These are phyloP conservation scores for Mycena sp. DNA, from an alignment of 1,284 basidiomycete species.

Conservation along the genomic window DNA sequence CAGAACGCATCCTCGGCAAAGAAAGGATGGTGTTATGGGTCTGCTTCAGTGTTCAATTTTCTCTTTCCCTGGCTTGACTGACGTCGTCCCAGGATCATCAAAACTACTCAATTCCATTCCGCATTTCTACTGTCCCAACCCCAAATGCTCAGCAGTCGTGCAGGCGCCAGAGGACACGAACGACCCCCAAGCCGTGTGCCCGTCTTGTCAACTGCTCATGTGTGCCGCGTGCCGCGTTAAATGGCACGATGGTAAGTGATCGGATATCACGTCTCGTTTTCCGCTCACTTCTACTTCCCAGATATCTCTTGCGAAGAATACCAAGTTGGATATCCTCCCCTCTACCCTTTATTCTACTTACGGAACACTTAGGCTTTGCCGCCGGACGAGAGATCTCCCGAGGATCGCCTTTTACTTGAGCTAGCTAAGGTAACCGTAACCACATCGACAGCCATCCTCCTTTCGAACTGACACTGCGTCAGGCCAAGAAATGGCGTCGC, in stretches of 20 bases:
- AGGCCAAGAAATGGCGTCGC: slow-evolving; percentile 53
- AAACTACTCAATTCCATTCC: slow-evolving; percentile 49
- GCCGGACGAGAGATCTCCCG: slow-evolving; percentile 50
- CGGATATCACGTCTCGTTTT: neutral
- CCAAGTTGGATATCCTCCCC: slow-evolving; percentile 34
- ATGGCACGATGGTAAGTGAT: slow-evolving; percentile 48
- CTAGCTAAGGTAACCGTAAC: slow-evolving; percentile 42
- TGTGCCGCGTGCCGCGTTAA: slow-evolving; percentile 48
- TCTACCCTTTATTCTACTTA: neutral
- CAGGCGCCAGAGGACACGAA: slow-evolving; percentile 47
- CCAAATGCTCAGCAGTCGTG: slow-evolving; percentile 48
- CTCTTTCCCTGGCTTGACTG: neutral
- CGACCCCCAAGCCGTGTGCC: slow-evolving; percentile 47
- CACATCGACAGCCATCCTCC: neutral
- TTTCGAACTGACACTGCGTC: neutral
- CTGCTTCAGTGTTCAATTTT: slow-evolving; percentile 4
- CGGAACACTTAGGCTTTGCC: slow-evolving; percentile 45
- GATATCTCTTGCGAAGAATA: slow-evolving; percentile 50
- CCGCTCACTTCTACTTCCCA: slow-evolving; percentile 22
- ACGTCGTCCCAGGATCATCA: slow-evolving; percentile 45
- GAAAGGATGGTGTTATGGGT: slow-evolving; percentile 50
- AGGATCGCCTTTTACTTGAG: slow-evolving; percentile 49
- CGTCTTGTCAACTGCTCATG: slow-evolving; percentile 44
- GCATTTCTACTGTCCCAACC: slow-evolving; percentile 51
- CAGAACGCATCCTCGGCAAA: slow-evolving; percentile 43